These are phyloP conservation scores for Fusarium liriodendri DNA, from an alignment of 2,329 filamentous ascomycete species.

Conservation along the genomic window DNA sequence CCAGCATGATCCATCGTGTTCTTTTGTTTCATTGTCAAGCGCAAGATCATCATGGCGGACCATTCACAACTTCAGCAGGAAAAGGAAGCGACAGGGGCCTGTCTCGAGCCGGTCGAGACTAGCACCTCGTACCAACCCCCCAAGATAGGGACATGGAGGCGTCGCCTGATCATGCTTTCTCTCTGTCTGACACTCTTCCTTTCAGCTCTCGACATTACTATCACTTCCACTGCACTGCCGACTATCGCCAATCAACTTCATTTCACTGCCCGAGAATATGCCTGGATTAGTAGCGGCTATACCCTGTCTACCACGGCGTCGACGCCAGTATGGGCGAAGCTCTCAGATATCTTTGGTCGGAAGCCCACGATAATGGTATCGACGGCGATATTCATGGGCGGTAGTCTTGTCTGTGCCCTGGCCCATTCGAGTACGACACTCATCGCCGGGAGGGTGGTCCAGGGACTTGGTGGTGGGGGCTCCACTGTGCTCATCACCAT, in stretches of 20 bases:
- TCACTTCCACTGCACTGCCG: constrained; percentile 44
- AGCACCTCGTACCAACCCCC: constrained; percentile 35
- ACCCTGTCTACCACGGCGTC: constrained; percentile 39
- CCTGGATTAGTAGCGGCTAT: constrained; percentile 44
- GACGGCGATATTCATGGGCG: constrained; percentile 61
- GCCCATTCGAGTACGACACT: constrained; percentile 58
- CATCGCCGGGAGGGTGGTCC: constrained; percentile 55
- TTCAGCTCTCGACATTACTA: constrained; percentile 42
- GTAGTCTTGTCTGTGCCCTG: constrained; percentile 63
- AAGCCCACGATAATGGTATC: constrained; percentile 53
- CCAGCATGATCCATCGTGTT: neutral
- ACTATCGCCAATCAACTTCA: constrained; percentile 39
- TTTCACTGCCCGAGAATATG: constrained; percentile 39
- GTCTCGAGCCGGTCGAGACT: constrained; percentile 35
- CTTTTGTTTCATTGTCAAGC: neutral
- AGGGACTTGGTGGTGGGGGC: constrained; percentile 39
- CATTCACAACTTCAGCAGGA: constrained; percentile 13
- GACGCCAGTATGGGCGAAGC: constrained; percentile 54
- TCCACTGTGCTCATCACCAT: constrained; percentile 37
- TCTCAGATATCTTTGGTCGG: constrained; percentile 64
- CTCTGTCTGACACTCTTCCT: constrained; percentile 44
- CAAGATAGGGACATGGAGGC: constrained; percentile 31
- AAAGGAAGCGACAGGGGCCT: constrained; percentile 9
- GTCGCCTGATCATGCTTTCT: constrained; percentile 37
- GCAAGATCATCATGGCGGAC: constrained; percentile 13